Percentiles rank a stretch among this genome's conserved stretches.
Conservation (phyloP, 768 basidiomycete genomes). For the Tulasnella sp. region DNA sequence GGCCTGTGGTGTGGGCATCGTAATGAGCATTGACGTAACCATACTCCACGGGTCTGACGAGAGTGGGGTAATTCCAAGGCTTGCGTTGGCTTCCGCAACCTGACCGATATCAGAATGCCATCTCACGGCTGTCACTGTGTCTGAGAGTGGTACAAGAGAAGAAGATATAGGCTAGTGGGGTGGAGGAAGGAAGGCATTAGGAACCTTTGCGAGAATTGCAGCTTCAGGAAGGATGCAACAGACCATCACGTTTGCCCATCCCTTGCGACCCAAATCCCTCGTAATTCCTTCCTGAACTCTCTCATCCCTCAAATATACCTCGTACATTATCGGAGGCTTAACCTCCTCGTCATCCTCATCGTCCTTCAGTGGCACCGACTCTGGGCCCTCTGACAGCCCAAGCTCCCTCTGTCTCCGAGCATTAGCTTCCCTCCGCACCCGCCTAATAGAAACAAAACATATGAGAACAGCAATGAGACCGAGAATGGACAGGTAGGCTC, state of each 20-base stretch:
- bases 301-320: neutral
- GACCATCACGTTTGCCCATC: neutral
- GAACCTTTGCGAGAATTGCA: no score
- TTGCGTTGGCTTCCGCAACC: no score
- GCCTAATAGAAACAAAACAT: neutral
- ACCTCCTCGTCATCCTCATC: neutral
- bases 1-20: no score
- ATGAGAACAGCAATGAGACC: neutral
- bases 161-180: no score
- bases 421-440: neutral
- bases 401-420: neutral
- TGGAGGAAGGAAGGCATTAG: no score
- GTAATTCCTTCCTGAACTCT: neutral
- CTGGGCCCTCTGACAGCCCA: neutral
- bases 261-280: neutral
- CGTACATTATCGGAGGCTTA: neutral
- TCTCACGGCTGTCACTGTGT: no score
- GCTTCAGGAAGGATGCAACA: no score
- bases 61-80: no score
- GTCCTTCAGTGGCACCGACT: neutral
- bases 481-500: neutral
- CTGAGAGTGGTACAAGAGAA: no score
- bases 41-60: no score
- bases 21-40: no score
- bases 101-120: no score